Percentiles rank a stretch among this genome's conserved stretches.
Evolutionary conservation across 495 filamentous ascomycete species (phyloP).

Genomic region (Penicillium verhagenii): DNA sequence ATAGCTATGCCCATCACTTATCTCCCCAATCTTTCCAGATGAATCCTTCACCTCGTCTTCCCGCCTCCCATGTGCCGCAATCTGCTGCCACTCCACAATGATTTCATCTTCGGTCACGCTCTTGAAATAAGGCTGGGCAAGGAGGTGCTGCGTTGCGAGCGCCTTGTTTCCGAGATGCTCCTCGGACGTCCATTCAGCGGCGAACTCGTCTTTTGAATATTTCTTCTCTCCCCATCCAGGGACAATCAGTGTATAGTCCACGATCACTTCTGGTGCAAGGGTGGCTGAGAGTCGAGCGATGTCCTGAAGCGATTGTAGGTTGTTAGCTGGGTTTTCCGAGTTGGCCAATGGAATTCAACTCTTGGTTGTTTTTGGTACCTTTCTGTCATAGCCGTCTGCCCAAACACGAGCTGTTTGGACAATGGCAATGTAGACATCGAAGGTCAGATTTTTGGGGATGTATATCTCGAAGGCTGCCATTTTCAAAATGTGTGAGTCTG

Average conservation of each 20-base stretch:
- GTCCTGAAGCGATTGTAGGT: too few species aligned
- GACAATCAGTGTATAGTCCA: not conserved
- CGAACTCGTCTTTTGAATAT: conserved; percentile 14
- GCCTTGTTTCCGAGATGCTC: conserved; percentile 23
- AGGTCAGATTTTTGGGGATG: conserved; percentile 21
- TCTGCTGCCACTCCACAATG: conserved; percentile 26
- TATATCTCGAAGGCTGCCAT: conserved; percentile 19
- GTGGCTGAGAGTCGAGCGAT: not conserved
- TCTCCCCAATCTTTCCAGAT: not conserved
- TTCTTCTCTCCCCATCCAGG: not conserved
- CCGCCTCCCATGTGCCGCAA: conserved; percentile 23
- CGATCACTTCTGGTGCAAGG: not conserved
- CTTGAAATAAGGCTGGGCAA: conserved; percentile 26
- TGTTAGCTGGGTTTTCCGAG: too few species aligned
- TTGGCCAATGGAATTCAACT: not conserved
- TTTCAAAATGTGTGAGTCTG: too few species aligned
- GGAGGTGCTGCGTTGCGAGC: conserved; percentile 29
- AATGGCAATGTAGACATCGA: conserved; percentile 27
- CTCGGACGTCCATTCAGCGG: conserved; percentile 18
- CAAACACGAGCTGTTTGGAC: conserved; percentile 20
- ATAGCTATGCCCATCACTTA: not conserved
- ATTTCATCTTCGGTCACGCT: conserved; percentile 23
- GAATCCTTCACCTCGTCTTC: not conserved
- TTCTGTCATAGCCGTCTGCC: conserved; percentile 30
- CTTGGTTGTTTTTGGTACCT: conserved; percentile 6